A percentile compares a stretch with the other conserved stretches of the same genome.
These are phyloP conservation scores for Mortierella sp. DNA, from an alignment of 371 early-diverging fungal species.

Conservation along the genomic window DNA sequence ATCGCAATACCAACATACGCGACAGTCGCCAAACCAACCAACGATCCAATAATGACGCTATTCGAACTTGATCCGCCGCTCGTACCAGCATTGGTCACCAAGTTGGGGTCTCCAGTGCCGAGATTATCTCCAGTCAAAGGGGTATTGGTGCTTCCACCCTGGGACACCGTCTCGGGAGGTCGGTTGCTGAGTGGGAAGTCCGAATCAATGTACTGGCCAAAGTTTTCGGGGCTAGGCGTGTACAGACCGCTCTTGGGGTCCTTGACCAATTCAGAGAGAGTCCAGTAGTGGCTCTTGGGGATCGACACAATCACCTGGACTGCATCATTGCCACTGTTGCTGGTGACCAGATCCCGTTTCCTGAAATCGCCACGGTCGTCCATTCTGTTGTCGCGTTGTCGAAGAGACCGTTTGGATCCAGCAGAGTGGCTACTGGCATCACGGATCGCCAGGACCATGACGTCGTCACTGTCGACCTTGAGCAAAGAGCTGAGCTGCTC, in stretches of 20 bases:
- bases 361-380: background rate
- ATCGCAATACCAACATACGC: conserved; percentile 45
- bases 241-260: conserved; percentile 22
- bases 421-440: conserved; percentile 17
- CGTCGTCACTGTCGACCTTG: conserved; percentile 19
- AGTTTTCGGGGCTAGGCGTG: conserved; percentile 10
- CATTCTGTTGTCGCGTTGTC: background rate
- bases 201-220: conserved; percentile 46
- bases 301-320: conserved; percentile 39
- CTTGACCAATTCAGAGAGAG: conserved; percentile 19
- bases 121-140: conserved; percentile 26
- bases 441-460: conserved; percentile 46
- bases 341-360: conserved; percentile 41
- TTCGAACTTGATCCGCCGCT: background rate
- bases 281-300: conserved; percentile 30
- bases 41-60: conserved; percentile 30
- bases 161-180: conserved; percentile 17
- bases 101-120: conserved; percentile 11
- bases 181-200: conserved; percentile 27
- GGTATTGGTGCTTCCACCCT: background rate
- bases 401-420: background rate
- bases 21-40: conserved; percentile 36
- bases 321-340: conserved; percentile 26
- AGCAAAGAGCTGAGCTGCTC: conserved; percentile 35
- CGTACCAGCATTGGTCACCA: background rate